Percentiles rank a stretch among this genome's conserved stretches.
phyloP scores from a whole-genome alignment of 495 filamentous ascomycete species.

The Neurospora sp. region DNA sequence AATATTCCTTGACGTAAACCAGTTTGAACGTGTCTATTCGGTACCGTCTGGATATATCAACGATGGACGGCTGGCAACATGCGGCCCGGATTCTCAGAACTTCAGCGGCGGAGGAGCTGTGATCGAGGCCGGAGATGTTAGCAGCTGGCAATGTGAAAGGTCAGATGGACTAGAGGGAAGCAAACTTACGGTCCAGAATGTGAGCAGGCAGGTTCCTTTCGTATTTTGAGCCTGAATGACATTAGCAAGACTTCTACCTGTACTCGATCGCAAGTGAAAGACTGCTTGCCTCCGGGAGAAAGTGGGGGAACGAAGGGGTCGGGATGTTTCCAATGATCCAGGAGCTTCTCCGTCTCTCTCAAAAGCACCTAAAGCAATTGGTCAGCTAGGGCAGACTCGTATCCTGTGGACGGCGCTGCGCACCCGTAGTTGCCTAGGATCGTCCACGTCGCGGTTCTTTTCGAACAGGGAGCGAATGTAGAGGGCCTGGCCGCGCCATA shows the following conservation, averaged over 20 bases:
- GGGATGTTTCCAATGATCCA: conserved; percentile 95
- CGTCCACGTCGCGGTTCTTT: conserved; percentile 74
- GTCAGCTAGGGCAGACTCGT: background rate
- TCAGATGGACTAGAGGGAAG: background rate
- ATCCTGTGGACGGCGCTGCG: conserved; percentile 3
- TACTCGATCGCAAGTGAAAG: background rate
- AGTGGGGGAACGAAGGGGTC: conserved; percentile 84
- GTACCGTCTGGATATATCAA: background rate
- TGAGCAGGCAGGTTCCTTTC: conserved; percentile 83
- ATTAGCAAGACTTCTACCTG: conserved; percentile 16
- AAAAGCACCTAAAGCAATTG: conserved; percentile 52
- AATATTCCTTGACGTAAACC: background rate
- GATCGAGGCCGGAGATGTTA: conserved; percentile 4
- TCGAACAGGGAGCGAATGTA: conserved; percentile 96
- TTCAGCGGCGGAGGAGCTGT: conserved; percentile 36
- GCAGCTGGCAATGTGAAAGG: background rate
- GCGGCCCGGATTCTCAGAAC: conserved; percentile 22
- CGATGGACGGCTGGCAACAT: background rate
- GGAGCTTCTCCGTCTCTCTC: conserved; percentile 72
- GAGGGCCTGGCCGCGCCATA: conserved; percentile 91
- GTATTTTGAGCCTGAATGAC: conserved; percentile 72
- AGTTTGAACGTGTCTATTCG: background rate
- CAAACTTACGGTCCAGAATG: conserved; percentile 64
- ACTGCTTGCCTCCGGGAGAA: conserved; percentile 77
- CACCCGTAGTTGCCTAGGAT: conserved; percentile 84